A percentile compares a stretch with the other conserved stretches of the same genome.
phyloP scores from a whole-genome alignment of 306 rosid species.

The Fragaria ananassa region DNA sequence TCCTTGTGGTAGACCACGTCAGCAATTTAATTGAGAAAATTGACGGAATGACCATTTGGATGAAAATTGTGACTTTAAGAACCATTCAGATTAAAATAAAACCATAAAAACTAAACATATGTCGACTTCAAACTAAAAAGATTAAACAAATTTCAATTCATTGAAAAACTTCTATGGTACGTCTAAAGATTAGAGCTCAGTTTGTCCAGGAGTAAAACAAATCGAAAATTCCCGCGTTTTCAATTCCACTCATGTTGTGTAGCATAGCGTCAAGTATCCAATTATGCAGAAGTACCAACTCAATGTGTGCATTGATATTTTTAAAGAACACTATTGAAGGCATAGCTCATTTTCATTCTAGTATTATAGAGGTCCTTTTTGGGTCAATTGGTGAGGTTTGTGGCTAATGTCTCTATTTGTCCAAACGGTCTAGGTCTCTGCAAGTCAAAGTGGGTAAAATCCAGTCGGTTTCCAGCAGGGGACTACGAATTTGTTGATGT shows the following conservation, averaged over 20 bases:
- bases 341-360: neutral
- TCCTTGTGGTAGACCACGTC: no score
- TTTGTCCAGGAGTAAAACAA: neutral
- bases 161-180: neutral
- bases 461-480: slow-evolving; percentile 51
- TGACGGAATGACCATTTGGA: no score
- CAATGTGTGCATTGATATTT: neutral
- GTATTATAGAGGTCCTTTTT: neutral
- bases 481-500: slow-evolving; percentile 69
- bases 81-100: no score
- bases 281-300: neutral
- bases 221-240: neutral
- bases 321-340: neutral
- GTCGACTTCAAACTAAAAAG: no score
- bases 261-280: neutral
- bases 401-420: neutral
- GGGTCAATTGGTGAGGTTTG: neutral
- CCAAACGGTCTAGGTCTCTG: slow-evolving; percentile 56
- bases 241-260: neutral
- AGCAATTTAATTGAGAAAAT: no score
- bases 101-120: no score
- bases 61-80: no score
- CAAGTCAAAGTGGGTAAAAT: slow-evolving; percentile 76
- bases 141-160: no score
- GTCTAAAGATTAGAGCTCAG: neutral